A percentile compares a stretch with the other conserved stretches of the same genome.
Evolutionary conservation across 2,329 filamentous ascomycete genomes (phyloP).

Genomic region (Corynespora cassiicola): DNA sequence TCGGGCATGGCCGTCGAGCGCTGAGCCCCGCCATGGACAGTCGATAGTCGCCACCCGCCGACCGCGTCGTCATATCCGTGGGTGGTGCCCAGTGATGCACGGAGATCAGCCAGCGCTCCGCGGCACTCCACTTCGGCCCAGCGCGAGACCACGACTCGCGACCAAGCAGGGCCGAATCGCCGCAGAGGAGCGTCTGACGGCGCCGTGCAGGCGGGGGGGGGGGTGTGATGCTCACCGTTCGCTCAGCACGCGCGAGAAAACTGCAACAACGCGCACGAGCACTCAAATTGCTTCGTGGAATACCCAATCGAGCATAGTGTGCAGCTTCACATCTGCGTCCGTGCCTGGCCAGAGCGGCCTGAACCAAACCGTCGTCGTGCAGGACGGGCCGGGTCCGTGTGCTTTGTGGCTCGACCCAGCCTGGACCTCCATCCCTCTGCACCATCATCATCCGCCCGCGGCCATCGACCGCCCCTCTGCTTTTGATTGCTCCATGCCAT

Average conservation of each 20-base stretch:
- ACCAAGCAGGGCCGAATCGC: no score
- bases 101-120: no score
- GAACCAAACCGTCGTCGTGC: slow-evolving; percentile 27
- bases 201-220: background rate
- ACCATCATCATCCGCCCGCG: slow-evolving; percentile 28
- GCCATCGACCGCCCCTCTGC: slow-evolving; percentile 25
- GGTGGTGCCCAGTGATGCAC: no score
- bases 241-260: no score
- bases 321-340: slow-evolving; percentile 24
- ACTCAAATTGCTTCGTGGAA: slow-evolving; percentile 33
- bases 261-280: slow-evolving; percentile 4
- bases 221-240: no score
- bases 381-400: slow-evolving; percentile 8
- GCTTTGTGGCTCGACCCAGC: slow-evolving; percentile 16
- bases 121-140: background rate
- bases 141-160: slow-evolving; percentile 1
- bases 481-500: slow-evolving; percentile 39
- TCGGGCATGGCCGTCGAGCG: no score
- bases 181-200: no score
- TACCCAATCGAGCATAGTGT: slow-evolving; percentile 37
- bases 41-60: no score
- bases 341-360: slow-evolving; percentile 19
- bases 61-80: no score
- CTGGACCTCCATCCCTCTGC: slow-evolving; percentile 10
- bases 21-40: no score